Percentiles rank a stretch among this genome's conserved stretches.
Evolutionary conservation across 2,329 filamentous ascomycete species (phyloP).

Genomic region (Thelonectria blattea): DNA sequence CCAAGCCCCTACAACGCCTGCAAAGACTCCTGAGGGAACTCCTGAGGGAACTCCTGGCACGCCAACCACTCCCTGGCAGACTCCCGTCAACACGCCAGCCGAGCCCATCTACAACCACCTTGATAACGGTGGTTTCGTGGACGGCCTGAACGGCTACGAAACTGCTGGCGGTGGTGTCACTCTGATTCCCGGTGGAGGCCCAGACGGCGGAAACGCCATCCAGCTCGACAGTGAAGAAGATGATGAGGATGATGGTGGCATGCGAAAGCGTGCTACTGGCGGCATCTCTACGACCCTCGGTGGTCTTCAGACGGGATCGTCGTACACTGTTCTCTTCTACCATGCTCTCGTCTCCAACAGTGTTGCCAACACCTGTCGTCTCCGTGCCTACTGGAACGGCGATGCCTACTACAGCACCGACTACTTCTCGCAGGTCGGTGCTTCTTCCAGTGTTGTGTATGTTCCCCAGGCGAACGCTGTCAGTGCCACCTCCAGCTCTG

Average conservation of each 20-base stretch:
- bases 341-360: conserved; percentile 3
- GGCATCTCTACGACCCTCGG: not conserved
- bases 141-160: not conserved
- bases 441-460: not conserved
- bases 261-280: not conserved
- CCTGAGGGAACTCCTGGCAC: too few species aligned
- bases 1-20: not conserved
- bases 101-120: not conserved
- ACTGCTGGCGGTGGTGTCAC: not conserved
- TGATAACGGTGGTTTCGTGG: not conserved
- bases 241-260: not conserved
- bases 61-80: not conserved
- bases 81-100: not conserved
- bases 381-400: conserved; percentile 3
- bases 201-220: not conserved
- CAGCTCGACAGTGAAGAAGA: not conserved
- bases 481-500: not conserved
- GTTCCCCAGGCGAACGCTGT: not conserved
- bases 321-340: conserved; percentile 5
- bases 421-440: not conserved
- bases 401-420: conserved; percentile 2
- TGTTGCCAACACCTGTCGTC: conserved; percentile 1
- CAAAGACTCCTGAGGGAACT: not conserved
- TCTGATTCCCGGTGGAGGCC: not conserved
- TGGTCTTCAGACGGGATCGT: not conserved